Base-by-base conservation (phyloP, 2,329 filamentous ascomycete genomes). In the Byssoonygena ceratinophila region DNA sequence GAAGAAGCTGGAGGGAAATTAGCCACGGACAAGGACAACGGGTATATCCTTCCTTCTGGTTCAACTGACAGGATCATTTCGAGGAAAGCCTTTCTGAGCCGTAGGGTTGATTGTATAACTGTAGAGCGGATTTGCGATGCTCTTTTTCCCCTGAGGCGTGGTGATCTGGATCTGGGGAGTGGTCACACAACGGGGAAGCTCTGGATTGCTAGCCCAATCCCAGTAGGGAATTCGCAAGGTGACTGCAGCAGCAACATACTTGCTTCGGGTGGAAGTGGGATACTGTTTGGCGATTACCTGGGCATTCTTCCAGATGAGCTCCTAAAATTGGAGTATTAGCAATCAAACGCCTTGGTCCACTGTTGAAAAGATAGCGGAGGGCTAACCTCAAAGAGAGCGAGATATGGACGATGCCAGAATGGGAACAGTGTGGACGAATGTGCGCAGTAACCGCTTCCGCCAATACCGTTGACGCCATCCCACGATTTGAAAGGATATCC, bases 401-500 rank as follows among this genome's bases (percentile, higher is more conserved):
- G 72, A 66, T 91, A 94, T 0, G 87, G 85, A 46, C 88, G 79
- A 73, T 94, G 88, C 88, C 88, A 94, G 36, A 82, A 77, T 36
- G 84, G 80, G 64, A 94, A 92, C 14, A 92, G 71, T 37, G 83
- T 80, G 1, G 84, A 85, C 22, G 76, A 78, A 67, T 94, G 88
- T 12, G 80, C 79, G 65, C 88, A 94, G 65, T 89, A 94, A 46
- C 87, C 87, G 14, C 76, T 73, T 36, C 74, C 69, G 1, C 78
- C 79, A 1, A 72, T 62, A 1, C 74, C 71, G 46, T 65, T 58
- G 0, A 72, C 76, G 18, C 68, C 72, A 61, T 82, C 76, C 79
- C 80, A 84, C 1, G 75, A 61, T 14, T 68, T 64, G 58, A 73
- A 81, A 1, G 88, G 88, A 55, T 84, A 81, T 16, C 87, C 88